A percentile compares a stretch with the other conserved stretches of the same genome.
Evolutionary conservation across 768 basidiomycete genomes (phyloP).

Genomic region (Tulasnella sp.): DNA sequence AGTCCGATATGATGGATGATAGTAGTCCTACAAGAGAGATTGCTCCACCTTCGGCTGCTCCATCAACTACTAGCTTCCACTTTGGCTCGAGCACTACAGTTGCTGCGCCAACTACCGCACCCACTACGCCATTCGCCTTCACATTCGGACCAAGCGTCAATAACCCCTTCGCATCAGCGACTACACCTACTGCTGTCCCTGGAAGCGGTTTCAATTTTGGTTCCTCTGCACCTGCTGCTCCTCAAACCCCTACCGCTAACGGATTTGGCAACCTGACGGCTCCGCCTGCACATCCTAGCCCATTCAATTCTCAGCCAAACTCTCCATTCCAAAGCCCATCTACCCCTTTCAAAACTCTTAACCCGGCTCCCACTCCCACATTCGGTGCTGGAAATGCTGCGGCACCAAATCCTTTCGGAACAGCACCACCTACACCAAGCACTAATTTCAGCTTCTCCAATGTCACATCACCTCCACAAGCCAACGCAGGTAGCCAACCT

Average conservation of each 20-base stretch:
- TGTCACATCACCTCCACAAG: too few relatives aligned
- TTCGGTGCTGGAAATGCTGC: too few relatives aligned
- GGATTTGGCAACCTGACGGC: neutral
- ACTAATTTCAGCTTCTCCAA: too few relatives aligned
- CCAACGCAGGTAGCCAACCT: too few relatives aligned
- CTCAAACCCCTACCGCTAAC: neutral
- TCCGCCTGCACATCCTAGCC: neutral
- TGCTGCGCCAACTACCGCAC: neutral
- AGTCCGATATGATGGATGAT: slow-evolving; percentile 1
- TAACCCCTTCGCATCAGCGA: neutral
- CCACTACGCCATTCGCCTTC: neutral
- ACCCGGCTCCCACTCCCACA: too few relatives aligned
- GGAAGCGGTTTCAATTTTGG: too few relatives aligned
- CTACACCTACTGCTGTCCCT: neutral
- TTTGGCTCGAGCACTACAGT: neutral
- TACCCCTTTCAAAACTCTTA: too few relatives aligned
- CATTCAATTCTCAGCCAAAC: neutral
- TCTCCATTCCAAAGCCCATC: slow-evolving; percentile 2
- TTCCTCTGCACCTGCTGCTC: neutral
- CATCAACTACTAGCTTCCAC: neutral
- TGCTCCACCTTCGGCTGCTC: neutral
- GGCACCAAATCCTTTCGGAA: too few relatives aligned
- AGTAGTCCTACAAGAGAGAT: neutral
- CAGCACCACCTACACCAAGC: too few relatives aligned
- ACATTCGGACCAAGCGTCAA: neutral